A percentile compares a stretch with the other conserved stretches of the same genome.
phyloP scores from a whole-genome alignment of 352 stramenopile species.

The Salisapilia sapeloensis region DNA sequence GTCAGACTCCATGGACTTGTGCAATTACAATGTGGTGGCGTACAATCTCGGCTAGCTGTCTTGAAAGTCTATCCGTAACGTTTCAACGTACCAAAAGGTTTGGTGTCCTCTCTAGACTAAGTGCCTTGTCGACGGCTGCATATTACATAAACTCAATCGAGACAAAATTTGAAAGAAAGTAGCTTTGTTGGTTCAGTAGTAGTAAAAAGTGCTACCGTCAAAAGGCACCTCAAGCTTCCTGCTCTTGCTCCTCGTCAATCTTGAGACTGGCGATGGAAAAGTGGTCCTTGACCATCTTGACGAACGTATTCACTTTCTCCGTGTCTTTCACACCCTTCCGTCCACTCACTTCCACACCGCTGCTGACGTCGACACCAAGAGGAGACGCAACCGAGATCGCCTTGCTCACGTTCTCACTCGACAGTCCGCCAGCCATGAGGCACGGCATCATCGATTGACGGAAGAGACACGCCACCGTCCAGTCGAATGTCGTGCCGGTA shows the following conservation, averaged over 20 bases:
- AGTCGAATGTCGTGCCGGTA: constrained; percentile 93
- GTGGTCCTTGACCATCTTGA: constrained; percentile 47
- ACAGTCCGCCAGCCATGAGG: constrained; percentile 93
- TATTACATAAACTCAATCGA: too few relatives aligned
- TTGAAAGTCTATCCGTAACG: too few relatives aligned
- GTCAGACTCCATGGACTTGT: too few relatives aligned
- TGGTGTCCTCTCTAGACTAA: too few relatives aligned
- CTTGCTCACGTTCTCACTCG: constrained; percentile 86
- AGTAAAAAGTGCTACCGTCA: too few relatives aligned
- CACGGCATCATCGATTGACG: constrained; percentile 84
- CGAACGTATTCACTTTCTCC: constrained; percentile 29
- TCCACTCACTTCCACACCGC: constrained; percentile 84
- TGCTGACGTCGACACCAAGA: constrained; percentile 93
- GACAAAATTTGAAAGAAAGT: too few relatives aligned
- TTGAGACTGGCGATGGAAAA: constrained; percentile 31
- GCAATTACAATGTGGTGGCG: too few relatives aligned
- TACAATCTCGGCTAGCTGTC: too few relatives aligned
- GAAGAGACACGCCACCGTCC: constrained; percentile 85
- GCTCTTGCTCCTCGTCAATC: constrained; percentile 48
- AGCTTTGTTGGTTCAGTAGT: too few relatives aligned
- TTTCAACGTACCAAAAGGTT: too few relatives aligned
- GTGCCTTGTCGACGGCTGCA: too few relatives aligned
- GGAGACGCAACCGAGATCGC: constrained; percentile 64
- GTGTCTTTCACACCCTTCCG: constrained; percentile 49
- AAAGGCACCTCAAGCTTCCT: too few relatives aligned